phyloP scores from a whole-genome alignment of 2,329 filamentous ascomycete genomes.

The Colletotrichum sublineola region DNA sequence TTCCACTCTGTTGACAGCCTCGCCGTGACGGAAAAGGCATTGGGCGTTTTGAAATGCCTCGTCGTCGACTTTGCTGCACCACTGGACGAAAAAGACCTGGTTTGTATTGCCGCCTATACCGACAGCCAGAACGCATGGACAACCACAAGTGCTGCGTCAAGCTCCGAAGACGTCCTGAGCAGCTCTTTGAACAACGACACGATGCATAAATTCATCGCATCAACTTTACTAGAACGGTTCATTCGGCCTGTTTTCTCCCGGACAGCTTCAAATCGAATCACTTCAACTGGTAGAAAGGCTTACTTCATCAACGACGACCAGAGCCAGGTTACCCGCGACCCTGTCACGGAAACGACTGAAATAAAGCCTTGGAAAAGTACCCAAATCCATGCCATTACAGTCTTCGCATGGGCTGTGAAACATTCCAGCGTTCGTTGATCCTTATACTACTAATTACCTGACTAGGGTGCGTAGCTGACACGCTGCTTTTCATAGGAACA shows the following conservation, averaged over 20 bases:
- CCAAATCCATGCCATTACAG: constrained; percentile 39
- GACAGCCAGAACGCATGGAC: constrained; percentile 55
- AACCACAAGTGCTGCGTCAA: constrained; percentile 48
- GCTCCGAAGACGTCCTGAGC: constrained; percentile 52
- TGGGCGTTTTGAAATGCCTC: constrained; percentile 17
- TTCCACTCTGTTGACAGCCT: neutral
- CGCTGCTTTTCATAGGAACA: constrained; percentile 49
- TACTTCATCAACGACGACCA: constrained; percentile 56
- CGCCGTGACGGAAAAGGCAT: constrained; percentile 2
- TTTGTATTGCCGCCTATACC: constrained; percentile 51
- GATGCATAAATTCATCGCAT: constrained; percentile 59
- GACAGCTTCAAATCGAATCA: constrained; percentile 66
- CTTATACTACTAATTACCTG: neutral
- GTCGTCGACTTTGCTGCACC: constrained; percentile 2
- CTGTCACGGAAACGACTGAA: constrained; percentile 32
- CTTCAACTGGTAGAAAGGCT: constrained; percentile 68
- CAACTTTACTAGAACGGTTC: constrained; percentile 71
- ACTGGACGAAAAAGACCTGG: constrained; percentile 45
- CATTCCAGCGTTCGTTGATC: constrained; percentile 60
- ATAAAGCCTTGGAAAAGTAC: constrained; percentile 71
- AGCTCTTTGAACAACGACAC: constrained; percentile 44
- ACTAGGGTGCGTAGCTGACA: constrained; percentile 30
- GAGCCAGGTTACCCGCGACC: neutral
- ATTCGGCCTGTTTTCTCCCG: constrained; percentile 77
- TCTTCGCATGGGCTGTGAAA: constrained; percentile 73